Conservation (phyloP, 495 filamentous ascomycete species). For the Daldinia concentrica region DNA sequence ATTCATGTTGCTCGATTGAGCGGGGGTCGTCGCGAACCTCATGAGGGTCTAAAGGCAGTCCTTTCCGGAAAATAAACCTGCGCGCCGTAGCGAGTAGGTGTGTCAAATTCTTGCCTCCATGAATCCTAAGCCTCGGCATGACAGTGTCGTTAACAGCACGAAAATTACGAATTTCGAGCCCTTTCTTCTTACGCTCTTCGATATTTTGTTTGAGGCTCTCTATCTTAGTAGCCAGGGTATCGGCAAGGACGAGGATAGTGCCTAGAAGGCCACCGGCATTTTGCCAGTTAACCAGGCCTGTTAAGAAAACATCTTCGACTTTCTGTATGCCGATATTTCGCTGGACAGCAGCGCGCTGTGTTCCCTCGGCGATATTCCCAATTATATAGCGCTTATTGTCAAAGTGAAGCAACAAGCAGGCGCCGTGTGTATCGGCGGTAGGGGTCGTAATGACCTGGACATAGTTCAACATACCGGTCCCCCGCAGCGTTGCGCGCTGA, state of each 20-base stretch:
- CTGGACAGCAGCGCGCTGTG: constrained; percentile 79
- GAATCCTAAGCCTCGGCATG: constrained; percentile 66
- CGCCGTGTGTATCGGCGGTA: constrained; percentile 90
- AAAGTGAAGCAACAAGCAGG: constrained; percentile 77
- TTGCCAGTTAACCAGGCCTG: constrained; percentile 77
- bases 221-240: constrained; percentile 56
- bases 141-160: constrained; percentile 19
- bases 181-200: constrained; percentile 44
- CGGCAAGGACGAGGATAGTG: constrained; percentile 82
- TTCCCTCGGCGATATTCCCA: constrained; percentile 83
- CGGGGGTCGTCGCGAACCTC: constrained; percentile 66
- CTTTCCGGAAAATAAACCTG: constrained; percentile 86
- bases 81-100: constrained; percentile 84
- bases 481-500: not conserved
- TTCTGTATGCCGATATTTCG: constrained; percentile 66
- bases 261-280: constrained; percentile 84
- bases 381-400: constrained; percentile 87
- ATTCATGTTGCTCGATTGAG: constrained; percentile 15
- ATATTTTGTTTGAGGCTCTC: constrained; percentile 36
- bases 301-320: constrained; percentile 79
- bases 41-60: constrained; percentile 71
- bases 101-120: constrained; percentile 78
- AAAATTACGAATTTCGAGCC: constrained; percentile 27
- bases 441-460: constrained; percentile 81
- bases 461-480: constrained; percentile 68